These are phyloP conservation scores for Paecilomyces sp. DNA, from an alignment of 2,329 filamentous ascomycete species.

Conservation along the genomic window DNA sequence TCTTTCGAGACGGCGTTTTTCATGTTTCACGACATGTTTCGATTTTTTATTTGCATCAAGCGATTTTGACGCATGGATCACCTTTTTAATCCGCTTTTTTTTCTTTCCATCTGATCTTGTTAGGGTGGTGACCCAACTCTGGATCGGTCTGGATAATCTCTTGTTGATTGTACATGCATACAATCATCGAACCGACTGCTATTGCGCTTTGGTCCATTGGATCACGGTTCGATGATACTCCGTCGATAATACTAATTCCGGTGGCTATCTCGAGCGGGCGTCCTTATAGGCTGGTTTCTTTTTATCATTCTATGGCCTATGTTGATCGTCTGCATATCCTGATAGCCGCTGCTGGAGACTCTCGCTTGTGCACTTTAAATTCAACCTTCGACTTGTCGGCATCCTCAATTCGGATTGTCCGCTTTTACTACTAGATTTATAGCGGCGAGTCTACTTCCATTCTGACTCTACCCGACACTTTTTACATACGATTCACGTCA, in stretches of 20 bases:
- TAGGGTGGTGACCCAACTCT: constrained; percentile 2
- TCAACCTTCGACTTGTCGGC: constrained; percentile 12
- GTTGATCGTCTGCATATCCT: constrained; percentile 3
- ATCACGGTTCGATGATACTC: constrained; percentile 12
- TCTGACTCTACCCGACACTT: constrained; percentile 20
- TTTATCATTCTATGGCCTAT: neutral
- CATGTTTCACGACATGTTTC: constrained; percentile 30
- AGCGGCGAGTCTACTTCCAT: constrained; percentile 9
- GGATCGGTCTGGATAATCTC: constrained; percentile 10
- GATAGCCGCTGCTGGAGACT: constrained; percentile 21
- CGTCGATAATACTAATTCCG: constrained; percentile 36
- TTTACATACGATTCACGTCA: constrained; percentile 28
- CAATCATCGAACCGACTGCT: constrained; percentile 14
- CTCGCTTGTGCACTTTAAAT: constrained; percentile 30
- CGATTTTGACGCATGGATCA: constrained; percentile 27
- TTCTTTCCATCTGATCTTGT: constrained; percentile 14
- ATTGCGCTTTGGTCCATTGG: constrained; percentile 6
- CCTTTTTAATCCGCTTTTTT: constrained; percentile 27
- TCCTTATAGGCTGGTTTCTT: neutral
- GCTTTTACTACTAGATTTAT: constrained; percentile 14
- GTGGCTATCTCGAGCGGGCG: constrained; percentile 14
- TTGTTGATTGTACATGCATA: constrained; percentile 31
- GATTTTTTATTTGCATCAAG: constrained; percentile 28
- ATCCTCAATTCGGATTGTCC: constrained; percentile 23
- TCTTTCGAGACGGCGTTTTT: constrained; percentile 21